Base-by-base conservation (phyloP, 352 stramenopile genomes). In the Pythium sukuiense region DNA sequence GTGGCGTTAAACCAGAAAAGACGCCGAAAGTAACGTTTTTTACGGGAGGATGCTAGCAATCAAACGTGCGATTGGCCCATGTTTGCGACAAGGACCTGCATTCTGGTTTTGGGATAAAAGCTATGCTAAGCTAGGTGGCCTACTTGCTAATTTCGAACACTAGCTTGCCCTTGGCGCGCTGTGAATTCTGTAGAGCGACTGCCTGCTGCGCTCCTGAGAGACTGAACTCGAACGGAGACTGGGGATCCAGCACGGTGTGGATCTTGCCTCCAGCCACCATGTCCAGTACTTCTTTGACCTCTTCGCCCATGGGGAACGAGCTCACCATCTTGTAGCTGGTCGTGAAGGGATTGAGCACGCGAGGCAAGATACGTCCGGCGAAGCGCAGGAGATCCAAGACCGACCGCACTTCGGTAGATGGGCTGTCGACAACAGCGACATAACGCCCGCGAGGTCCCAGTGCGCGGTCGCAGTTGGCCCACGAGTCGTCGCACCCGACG, bases 141-240 rank as follows among this genome's bases (percentile, higher is more conserved):
- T 64, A 37, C 3, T 69, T 32, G 24, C 50, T 56, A 30, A 95
- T 70, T 55, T 79, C 46, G 9, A 95, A 69, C 16, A 97, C 83
- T 5, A 95, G 73, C 69, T 96, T 96, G 54, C 87, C 88, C 46
- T 93, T 81, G 26, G 77, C 74, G 60, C 89, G 83, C 18, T 85
- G 80, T 54, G 80, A 96, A 32, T 59, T 60, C 63, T 91, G 86
- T 9, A 83, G 55, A 18, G 63, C 58, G 57, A 97, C 81, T 3
- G 86, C 88, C 41, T 70, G 61, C 52, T 76, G 55, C 3, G 87
- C 79, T 29, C 76, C 79, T 35, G 86, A 73, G 26, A 72, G 76
- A 2, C 77, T 90, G 52, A 96, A 93, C 16, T 70, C 63, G 63
- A 88, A 87, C 13, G 90, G 86, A 9, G 85, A 79, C 37, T 61